Evolutionary conservation across 2,329 filamentous ascomycete genomes (phyloP), one percentile per base, ranked within the genome.

Genomic region (Nannizziopsis arthrosporioides): DNA sequence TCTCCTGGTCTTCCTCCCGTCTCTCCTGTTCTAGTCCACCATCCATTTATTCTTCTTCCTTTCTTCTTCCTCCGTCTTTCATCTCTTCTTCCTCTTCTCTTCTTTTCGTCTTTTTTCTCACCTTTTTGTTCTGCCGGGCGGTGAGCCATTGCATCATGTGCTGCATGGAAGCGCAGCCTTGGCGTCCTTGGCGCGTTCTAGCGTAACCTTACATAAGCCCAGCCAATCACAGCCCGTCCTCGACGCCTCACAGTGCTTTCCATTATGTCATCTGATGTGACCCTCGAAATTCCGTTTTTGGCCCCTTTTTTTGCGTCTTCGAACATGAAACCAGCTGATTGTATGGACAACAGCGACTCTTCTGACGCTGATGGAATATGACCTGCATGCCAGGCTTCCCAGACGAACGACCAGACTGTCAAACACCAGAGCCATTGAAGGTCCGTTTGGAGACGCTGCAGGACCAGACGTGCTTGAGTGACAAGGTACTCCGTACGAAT

Each of bases 91-190:
- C n/a, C 19, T 44, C 34, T 14, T 22, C 14, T 10, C 19, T 27
- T 12, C 10, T 36, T 27, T 8, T 36, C n/a, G 2, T 14, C 3
- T 31, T 14, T 42, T 42, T 1, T 5, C 11, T 14, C 8, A 11
- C 11, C 10, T 8, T 18, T 11, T 8, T 38, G 15, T 46, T 46
- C 44, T 46, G 44, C 44, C 36, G 5, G 27, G 44, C 44, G 44
- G 44, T 46, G 44, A 22, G 22, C 12, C 4, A 12, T 38, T 45
- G 43, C 43, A 45, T 45, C 43, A 45, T 45, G 43, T 45, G 43
- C 22, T 31, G 43, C 43, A 45, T 45, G 12, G n/a, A 39, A 46
- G 19, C 7, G 7, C 15, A 34, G 32, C 15, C 42, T 44, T 44
- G 42, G 42, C 42, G 22, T 15, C 10, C 42, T 44, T 44, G 42